phyloP scores from a whole-genome alignment of 176 grass and related monocot species.

The Ananas comosus region DNA sequence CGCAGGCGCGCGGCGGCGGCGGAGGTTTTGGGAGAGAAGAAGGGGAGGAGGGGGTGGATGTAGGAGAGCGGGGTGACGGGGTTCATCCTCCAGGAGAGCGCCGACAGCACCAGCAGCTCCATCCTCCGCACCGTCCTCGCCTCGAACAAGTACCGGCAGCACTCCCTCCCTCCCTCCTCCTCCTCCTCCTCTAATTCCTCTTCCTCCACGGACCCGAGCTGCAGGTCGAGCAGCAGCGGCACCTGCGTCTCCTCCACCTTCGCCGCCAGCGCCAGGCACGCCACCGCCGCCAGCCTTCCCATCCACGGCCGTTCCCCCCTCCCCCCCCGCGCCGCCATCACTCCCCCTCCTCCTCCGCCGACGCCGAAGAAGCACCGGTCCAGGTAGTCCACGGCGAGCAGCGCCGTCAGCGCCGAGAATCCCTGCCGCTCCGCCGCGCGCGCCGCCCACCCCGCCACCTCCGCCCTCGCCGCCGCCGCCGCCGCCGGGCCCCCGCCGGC shows the following conservation, averaged over 20 bases:
- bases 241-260: background rate
- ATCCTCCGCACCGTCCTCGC: constrained; percentile 65
- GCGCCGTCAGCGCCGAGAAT: constrained; percentile 10
- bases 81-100: constrained; percentile 65
- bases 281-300: background rate
- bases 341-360: background rate
- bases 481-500: background rate
- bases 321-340: background rate
- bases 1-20: constrained; percentile 8
- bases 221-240: background rate
- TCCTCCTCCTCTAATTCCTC: background rate
- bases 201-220: background rate
- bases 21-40: background rate
- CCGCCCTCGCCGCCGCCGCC: background rate
- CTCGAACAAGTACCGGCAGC: constrained; percentile 41
- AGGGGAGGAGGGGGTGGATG: constrained; percentile 41
- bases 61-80: constrained; percentile 68
- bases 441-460: background rate
- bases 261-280: background rate
- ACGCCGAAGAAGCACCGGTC: constrained; percentile 15
- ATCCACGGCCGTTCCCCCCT: background rate
- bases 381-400: constrained; percentile 16
- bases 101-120: constrained; percentile 70
- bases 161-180: background rate
- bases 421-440: constrained; percentile 1